phyloP scores from a whole-genome alignment of 331 rosid genomes.

The Malus hybrid region DNA sequence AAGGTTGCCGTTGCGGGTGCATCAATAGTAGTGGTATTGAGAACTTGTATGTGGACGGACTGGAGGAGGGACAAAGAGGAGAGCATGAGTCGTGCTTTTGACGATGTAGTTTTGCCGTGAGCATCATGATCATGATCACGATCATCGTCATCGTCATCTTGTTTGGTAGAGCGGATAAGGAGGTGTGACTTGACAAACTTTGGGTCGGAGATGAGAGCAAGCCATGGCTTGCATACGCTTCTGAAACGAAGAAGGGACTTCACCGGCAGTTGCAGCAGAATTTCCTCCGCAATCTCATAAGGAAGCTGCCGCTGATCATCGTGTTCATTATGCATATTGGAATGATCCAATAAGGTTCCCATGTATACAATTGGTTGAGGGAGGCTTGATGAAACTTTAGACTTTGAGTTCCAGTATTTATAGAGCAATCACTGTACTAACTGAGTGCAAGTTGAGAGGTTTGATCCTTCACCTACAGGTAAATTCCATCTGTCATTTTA shows the following conservation, averaged over 20 bases:
- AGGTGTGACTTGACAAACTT: constrained; percentile 10
- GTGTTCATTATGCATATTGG: not conserved
- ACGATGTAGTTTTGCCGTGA: not conserved
- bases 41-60: not conserved
- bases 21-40: too few relatives aligned
- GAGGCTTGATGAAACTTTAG: too few relatives aligned
- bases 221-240: constrained; percentile 13
- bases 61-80: not conserved
- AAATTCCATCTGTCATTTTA: not conserved
- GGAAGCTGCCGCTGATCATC: not conserved
- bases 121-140: not conserved
- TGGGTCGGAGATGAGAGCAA: constrained; percentile 6
- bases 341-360: not conserved
- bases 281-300: not conserved
- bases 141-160: not conserved
- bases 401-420: too few relatives aligned
- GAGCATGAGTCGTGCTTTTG: constrained; percentile 6
- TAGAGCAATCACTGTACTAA: too few relatives aligned
- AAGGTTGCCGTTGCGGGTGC: not conserved
- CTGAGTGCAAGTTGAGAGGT: too few relatives aligned
- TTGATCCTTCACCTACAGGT: not conserved
- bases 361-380: too few relatives aligned
- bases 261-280: constrained; percentile 9
- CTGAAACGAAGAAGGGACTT: constrained; percentile 10
- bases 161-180: not conserved